These are phyloP conservation scores for Myxozyma vanderwaltii DNA, from an alignment of 805 yeast genomes.

Conservation along the genomic window DNA sequence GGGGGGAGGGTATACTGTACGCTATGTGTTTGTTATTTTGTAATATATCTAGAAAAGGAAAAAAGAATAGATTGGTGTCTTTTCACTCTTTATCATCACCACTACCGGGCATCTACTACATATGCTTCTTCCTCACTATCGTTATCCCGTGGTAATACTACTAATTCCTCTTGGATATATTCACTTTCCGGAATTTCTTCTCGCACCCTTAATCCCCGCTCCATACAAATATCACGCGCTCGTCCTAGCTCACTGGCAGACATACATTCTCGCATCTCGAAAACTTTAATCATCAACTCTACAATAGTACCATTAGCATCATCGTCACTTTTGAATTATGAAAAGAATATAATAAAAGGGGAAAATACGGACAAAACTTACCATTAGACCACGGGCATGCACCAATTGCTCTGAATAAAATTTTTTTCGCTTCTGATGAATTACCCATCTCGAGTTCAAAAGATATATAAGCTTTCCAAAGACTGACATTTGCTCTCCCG, in stretches of 20 bases:
- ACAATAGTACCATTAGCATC: neutral
- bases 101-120: neutral
- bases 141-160: neutral
- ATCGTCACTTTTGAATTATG: too few relatives aligned
- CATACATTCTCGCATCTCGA: slow-evolving; percentile 5
- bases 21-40: slow-evolving; percentile 2
- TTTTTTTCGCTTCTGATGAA: slow-evolving; percentile 5
- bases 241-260: slow-evolving; percentile 12
- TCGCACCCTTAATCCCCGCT: slow-evolving; percentile 24
- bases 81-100: neutral
- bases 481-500: slow-evolving; percentile 2
- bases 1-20: neutral
- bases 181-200: slow-evolving; percentile 19
- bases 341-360: too few relatives aligned
- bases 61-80: neutral
- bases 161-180: neutral
- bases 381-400: slow-evolving; percentile 31
- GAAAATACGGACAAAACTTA: slow-evolving; percentile 1
- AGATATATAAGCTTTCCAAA: slow-evolving; percentile 20
- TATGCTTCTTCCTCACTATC: neutral
- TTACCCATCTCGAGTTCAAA: slow-evolving; percentile 4
- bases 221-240: slow-evolving; percentile 16
- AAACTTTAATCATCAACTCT: slow-evolving; percentile 15
- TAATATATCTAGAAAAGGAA: too few relatives aligned
- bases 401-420: slow-evolving; percentile 20